Evolutionary conservation across 371 early-diverging fungal genomes (phyloP).

Genomic region (Cokeromyces recurvatus): DNA sequence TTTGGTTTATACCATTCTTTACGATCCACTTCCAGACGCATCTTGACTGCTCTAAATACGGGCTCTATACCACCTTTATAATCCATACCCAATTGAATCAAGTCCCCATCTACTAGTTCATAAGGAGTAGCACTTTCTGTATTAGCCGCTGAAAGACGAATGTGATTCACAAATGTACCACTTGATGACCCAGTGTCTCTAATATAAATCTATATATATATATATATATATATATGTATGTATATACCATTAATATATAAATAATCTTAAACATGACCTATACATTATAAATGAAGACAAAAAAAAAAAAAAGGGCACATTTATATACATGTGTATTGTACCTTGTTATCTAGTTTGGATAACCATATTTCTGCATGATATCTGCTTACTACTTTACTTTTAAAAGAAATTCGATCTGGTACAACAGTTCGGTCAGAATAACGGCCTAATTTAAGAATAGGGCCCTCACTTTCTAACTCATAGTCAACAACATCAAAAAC

Average conservation of each 20-base stretch:
- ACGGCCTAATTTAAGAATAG: constrained; percentile 66
- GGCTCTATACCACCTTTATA: constrained; percentile 84
- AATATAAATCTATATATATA: constrained; percentile 75
- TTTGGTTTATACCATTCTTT: constrained; percentile 18
- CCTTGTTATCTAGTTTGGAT: constrained; percentile 24
- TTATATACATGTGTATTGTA: too few species aligned
- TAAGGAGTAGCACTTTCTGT: constrained; percentile 65
- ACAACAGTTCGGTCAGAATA: constrained; percentile 65
- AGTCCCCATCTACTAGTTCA: constrained; percentile 75
- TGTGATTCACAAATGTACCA: constrained; percentile 88
- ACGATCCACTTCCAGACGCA: constrained; percentile 77
- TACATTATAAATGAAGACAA: not conserved
- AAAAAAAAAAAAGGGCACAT: too few species aligned
- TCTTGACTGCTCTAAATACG: constrained; percentile 77
- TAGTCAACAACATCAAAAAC: constrained; percentile 78
- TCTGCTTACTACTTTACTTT: constrained; percentile 73
- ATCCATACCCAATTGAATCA: constrained; percentile 87
- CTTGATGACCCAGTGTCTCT: constrained; percentile 83
- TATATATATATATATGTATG: too few species aligned
- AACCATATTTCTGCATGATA: constrained; percentile 80
- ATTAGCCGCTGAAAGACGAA: constrained; percentile 72
- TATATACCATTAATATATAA: too few species aligned
- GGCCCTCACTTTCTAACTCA: constrained; percentile 53
- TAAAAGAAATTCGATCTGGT: constrained; percentile 69
- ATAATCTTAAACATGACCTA: not conserved